phyloP scores from a whole-genome alignment of 805 yeast genomes.

The Zygoascus ofunaensis region DNA sequence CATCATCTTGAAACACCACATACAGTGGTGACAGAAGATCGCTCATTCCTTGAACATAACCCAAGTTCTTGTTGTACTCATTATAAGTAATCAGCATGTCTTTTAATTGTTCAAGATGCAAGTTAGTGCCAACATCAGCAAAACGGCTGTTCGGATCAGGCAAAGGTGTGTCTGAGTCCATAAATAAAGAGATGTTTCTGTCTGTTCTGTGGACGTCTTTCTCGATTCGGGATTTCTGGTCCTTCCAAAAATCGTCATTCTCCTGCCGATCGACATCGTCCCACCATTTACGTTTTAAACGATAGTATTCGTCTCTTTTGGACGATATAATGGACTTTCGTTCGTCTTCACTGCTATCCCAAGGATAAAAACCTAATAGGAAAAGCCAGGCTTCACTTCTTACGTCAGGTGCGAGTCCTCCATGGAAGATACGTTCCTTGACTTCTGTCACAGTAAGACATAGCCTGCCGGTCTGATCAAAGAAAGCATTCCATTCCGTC shows the following conservation, averaged over 20 bases:
- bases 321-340: constrained; percentile 50
- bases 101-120: constrained; percentile 61
- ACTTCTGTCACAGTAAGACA: constrained; percentile 68
- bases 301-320: constrained; percentile 49
- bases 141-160: constrained; percentile 40
- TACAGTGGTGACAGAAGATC: constrained; percentile 85
- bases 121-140: constrained; percentile 63
- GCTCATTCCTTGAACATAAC: constrained; percentile 98
- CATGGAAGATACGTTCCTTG: constrained; percentile 79
- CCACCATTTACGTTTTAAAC: constrained; percentile 64
- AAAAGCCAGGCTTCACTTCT: constrained; percentile 81
- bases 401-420: constrained; percentile 57
- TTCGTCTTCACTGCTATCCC: constrained; percentile 73
- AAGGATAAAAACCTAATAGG: constrained; percentile 72
- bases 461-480: constrained; percentile 70
- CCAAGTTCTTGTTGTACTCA: constrained; percentile 71
- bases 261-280: constrained; percentile 45
- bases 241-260: constrained; percentile 67
- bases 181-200: constrained; percentile 60
- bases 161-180: constrained; percentile 35
- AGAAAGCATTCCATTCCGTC: constrained; percentile 77
- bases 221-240: constrained; percentile 81
- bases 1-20: constrained; percentile 53
- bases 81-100: constrained; percentile 81
- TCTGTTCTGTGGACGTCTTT: constrained; percentile 92